Base-by-base conservation (phyloP, 2,329 filamentous ascomycete species). In the Trichoderma asperellum region DNA sequence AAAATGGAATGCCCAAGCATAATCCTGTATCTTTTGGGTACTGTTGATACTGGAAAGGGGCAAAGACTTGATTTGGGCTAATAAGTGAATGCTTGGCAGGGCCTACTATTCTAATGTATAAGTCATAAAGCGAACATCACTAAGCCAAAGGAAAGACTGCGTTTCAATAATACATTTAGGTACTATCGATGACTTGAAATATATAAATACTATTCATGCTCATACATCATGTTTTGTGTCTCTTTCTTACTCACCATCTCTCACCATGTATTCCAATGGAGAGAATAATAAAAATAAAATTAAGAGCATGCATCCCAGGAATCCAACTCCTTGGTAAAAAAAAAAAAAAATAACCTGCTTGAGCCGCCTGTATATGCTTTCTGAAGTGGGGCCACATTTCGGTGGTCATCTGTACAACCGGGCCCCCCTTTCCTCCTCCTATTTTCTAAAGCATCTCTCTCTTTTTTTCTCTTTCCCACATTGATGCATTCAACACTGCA, bases 91-190 rank as follows among this genome's bases (percentile, higher is more conserved):
- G 21, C n/a, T 53, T 16, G 14, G 49, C 21, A 14, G 49, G 49
- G 7, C 32, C 43, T n/a, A 18, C 12, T 12, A 12, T 57, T 57
- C 18, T 27, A 52, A 10, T 52, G 21, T 53, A 35, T 43, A 18
- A 18, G 7, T 52, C 40, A 52, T 32, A 32, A 8, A 35, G 6
- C 5, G 24, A 21, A 21, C n/a, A 21, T 49, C 47, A 24, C n/a
- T 6, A 6, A 21, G n/a, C 11, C n/a, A 5, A 49, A 43, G 24
- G 47, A 24, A 24, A 21, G 7, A 49, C 2, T 12, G 8, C 24
- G 14, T 53, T 63, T 16, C 35, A 65, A 65, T 52, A 65, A 65
- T 65, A 57, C 62, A 43, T 65, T 52, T 16, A 65, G 47, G 52
- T 57, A 65, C 52, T 65, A 65, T 21, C 16, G 24, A 43, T 43